These are phyloP conservation scores for Vachellia collinsii DNA, from an alignment of 306 rosid species.

Conservation along the genomic window DNA sequence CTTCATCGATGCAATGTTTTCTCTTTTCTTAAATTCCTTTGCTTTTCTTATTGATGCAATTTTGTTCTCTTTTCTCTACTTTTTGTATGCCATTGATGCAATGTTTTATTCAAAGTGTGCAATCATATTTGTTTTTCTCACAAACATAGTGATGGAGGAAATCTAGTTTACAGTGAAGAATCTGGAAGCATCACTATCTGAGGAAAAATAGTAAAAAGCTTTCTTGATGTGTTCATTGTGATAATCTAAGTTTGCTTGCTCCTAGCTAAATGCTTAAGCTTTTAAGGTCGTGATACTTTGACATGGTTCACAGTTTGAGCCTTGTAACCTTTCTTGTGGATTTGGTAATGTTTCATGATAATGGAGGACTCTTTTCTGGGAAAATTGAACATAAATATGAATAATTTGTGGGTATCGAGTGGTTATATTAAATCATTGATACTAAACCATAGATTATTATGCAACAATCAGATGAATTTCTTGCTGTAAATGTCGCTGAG, in stretches of 20 bases:
- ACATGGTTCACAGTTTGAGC: not conserved
- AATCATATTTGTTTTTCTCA: not conserved
- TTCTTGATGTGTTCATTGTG: not conserved
- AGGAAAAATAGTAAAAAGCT: not conserved
- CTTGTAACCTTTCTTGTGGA: not conserved
- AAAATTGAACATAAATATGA: not conserved
- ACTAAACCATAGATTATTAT: constrained; percentile 41
- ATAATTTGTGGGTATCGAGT: not conserved
- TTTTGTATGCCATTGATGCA: not conserved
- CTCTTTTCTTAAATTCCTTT: too few relatives aligned
- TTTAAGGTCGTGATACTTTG: not conserved
- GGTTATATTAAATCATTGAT: constrained; percentile 32
- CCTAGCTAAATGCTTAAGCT: not conserved
- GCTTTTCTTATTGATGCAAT: too few relatives aligned
- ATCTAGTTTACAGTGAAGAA: not conserved
- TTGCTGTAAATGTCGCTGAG: constrained; percentile 67
- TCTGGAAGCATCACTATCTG: not conserved
- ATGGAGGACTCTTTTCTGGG: not conserved
- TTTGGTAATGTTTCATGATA: not conserved
- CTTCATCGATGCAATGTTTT: too few relatives aligned
- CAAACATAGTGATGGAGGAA: not conserved
- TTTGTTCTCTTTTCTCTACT: too few relatives aligned
- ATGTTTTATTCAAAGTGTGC: not conserved
- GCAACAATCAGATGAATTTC: constrained; percentile 75
- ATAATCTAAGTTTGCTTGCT: not conserved